These are phyloP conservation scores for Tuber melanosporum DNA, from an alignment of 495 filamentous ascomycete species.

Conservation along the genomic window DNA sequence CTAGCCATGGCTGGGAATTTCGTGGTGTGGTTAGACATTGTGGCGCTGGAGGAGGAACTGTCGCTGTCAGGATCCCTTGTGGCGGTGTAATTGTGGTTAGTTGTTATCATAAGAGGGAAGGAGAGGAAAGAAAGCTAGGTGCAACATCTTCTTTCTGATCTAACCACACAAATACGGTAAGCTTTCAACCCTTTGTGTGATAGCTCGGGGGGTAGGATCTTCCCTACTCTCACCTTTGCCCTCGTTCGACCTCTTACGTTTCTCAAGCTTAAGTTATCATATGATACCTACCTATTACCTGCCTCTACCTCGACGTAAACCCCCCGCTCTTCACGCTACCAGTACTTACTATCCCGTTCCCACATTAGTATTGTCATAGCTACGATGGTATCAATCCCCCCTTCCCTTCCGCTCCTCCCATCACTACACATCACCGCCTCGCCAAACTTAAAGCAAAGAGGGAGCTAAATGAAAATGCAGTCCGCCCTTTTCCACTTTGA, in stretches of 20 bases:
- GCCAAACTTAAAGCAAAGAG: background rate
- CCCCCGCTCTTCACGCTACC: constrained; percentile 7
- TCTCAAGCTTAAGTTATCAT: background rate
- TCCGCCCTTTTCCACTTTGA: constrained; percentile 98
- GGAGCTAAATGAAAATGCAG: constrained; percentile 49
- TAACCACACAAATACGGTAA: background rate
- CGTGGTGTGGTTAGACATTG: background rate
- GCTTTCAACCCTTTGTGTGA: background rate
- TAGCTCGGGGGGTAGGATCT: background rate
- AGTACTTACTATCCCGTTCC: background rate
- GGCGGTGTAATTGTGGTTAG: background rate
- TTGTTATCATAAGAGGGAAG: background rate
- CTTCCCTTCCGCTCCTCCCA: background rate
- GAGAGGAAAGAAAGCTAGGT: background rate
- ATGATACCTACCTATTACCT: background rate
- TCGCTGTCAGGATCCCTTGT: background rate
- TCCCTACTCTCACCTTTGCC: background rate
- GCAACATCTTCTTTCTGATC: background rate
- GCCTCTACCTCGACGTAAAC: background rate
- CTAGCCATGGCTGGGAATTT: background rate
- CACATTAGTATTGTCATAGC: background rate
- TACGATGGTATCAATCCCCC: background rate
- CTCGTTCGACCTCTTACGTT: background rate
- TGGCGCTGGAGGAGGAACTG: background rate
- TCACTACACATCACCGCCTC: background rate